Conservation (phyloP, 2,329 filamentous ascomycete species). For the Colletotrichum cordylinicola region DNA sequence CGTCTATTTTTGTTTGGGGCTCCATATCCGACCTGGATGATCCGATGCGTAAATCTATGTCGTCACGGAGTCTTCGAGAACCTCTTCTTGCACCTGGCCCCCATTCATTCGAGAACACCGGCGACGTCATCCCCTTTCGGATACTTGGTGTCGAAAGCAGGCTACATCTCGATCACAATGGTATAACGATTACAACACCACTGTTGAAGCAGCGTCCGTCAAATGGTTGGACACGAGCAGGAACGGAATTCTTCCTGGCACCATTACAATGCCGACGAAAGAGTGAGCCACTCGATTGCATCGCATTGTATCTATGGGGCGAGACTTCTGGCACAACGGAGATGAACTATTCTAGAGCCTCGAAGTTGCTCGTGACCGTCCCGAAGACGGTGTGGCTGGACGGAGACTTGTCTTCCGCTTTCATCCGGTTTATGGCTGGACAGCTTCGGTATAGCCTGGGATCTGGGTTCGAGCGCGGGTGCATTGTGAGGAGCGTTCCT, state of each 20-base stretch:
- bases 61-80: fast-evolving
- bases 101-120: background rate
- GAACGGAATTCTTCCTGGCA: background rate
- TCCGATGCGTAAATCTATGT: background rate
- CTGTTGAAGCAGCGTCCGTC: background rate
- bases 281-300: background rate
- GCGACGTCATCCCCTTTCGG: background rate
- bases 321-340: background rate
- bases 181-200: background rate
- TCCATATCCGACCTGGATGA: background rate
- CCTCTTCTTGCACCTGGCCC: background rate
- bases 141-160: background rate
- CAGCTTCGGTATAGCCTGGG: background rate
- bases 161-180: background rate
- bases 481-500: background rate
- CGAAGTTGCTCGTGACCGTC: background rate
- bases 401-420: background rate
- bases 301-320: background rate
- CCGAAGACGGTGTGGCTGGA: background rate
- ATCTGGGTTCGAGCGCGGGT: background rate
- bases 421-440: background rate
- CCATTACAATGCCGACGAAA: background rate
- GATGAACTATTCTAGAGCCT: background rate
- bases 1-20: background rate
- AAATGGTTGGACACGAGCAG: background rate